Evolutionary conservation across 305 asterid genomes (phyloP).

Genomic region (Withania somnifera): DNA sequence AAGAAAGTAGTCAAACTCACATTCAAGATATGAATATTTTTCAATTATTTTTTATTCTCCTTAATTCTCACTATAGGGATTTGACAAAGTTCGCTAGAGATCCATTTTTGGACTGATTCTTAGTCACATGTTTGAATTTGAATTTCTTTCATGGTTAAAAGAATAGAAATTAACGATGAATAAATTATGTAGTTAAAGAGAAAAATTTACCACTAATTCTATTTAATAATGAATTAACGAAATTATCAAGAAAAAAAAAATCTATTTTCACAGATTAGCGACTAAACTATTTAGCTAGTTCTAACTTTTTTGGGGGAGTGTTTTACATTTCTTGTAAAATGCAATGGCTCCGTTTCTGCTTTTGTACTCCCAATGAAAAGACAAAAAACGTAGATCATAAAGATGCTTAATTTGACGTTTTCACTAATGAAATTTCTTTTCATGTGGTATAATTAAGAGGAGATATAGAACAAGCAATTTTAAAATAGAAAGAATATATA

Average conservation of each 20-base stretch:
- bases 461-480: neutral
- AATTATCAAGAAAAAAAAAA: neutral
- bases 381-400: slow-evolving; percentile 10
- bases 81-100: neutral
- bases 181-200: no score
- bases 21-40: neutral
- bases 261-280: neutral
- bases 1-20: neutral
- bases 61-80: neutral
- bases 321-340: neutral
- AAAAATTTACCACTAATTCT: neutral
- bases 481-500: neutral
- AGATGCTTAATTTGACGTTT: slow-evolving; percentile 2
- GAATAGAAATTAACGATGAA: neutral
- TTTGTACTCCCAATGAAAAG: neutral
- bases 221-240: neutral
- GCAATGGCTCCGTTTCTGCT: neutral
- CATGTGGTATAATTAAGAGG: neutral
- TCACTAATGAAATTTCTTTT: neutral
- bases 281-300: no score
- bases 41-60: neutral
- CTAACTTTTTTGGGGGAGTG: neutral
- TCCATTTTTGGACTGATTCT: neutral
- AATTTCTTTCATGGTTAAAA: neutral
- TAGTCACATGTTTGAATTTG: neutral